Evolutionary conservation across 1,284 basidiomycete species (phyloP).

Genomic region (Apiotrichum gamsii): DNA sequence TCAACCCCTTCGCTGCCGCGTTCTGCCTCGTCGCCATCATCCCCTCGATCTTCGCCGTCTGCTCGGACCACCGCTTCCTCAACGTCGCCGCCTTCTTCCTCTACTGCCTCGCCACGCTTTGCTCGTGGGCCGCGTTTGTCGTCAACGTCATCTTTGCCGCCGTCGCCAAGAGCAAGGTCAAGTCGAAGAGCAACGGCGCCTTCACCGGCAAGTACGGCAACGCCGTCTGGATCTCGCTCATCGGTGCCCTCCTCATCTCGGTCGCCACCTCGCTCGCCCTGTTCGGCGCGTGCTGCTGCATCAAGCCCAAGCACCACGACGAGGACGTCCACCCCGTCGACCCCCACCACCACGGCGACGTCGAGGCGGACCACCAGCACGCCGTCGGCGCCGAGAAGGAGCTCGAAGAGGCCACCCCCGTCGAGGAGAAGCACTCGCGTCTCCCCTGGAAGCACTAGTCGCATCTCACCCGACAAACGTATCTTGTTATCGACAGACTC

Average conservation of each 20-base stretch:
- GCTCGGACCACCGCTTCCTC: constrained; percentile 5
- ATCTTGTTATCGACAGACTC: too few species aligned
- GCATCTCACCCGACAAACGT: too few species aligned
- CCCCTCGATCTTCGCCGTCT: constrained; percentile 8
- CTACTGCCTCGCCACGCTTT: constrained; percentile 5
- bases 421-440: not conserved
- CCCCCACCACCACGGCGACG: not conserved
- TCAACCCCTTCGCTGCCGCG: constrained; percentile 9
- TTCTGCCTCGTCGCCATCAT: constrained; percentile 5
- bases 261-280: constrained; percentile 6
- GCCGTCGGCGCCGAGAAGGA: not conserved
- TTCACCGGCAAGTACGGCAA: constrained; percentile 4
- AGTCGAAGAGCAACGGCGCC: constrained; percentile 2
- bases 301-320: constrained; percentile 4
- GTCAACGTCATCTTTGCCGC: constrained; percentile 8
- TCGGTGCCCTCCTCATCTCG: constrained; percentile 8
- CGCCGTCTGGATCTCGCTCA: constrained; percentile 8
- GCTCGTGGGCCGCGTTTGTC: constrained; percentile 6
- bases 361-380: constrained; percentile 2
- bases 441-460: too few species aligned
- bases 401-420: not conserved
- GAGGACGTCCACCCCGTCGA: too few species aligned
- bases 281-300: constrained; percentile 10
- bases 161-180: constrained; percentile 1
- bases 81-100: constrained; percentile 4